Conservation (phyloP, 2,329 filamentous ascomycete species). For the Fusarium poae region DNA sequence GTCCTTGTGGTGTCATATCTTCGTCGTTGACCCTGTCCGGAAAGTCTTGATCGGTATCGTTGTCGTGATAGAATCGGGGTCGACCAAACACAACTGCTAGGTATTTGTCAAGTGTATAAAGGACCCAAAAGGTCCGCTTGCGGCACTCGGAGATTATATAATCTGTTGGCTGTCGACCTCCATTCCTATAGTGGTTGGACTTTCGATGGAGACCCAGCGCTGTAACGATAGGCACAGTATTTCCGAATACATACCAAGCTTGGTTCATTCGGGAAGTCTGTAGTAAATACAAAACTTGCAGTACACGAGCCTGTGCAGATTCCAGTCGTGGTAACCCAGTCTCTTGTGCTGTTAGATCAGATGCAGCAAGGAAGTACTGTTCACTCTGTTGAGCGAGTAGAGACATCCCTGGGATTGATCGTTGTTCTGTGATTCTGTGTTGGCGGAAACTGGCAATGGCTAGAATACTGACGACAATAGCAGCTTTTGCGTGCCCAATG, state of each 20-base stretch:
- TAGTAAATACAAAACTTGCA: constrained; percentile 70
- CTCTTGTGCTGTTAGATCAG: constrained; percentile 60
- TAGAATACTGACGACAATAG: constrained; percentile 63
- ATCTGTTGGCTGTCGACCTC: constrained; percentile 47
- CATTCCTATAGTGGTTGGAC: constrained; percentile 37
- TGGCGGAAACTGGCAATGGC: constrained; percentile 56
- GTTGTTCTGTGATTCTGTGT: constrained; percentile 30
- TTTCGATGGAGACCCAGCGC: constrained; percentile 56
- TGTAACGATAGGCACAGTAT: constrained; percentile 64
- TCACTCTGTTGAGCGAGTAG: constrained; percentile 46
- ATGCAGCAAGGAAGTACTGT: constrained; percentile 58
- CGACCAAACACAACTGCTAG: constrained; percentile 73
- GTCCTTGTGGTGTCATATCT: constrained; percentile 62
- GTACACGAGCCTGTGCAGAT: constrained; percentile 68
- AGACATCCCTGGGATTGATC: not conserved
- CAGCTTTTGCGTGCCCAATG: constrained; percentile 59
- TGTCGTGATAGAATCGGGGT: constrained; percentile 71
- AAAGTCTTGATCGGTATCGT: constrained; percentile 73
- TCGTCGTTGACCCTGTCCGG: constrained; percentile 69
- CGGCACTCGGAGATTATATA: constrained; percentile 65
- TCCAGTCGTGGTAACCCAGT: constrained; percentile 67
- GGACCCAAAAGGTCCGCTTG: constrained; percentile 71
- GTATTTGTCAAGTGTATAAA: constrained; percentile 73
- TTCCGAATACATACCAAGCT: constrained; percentile 72
- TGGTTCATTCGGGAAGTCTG: constrained; percentile 71